A percentile compares a stretch with the other conserved stretches of the same genome.
Evolutionary conservation across 192 early-diverging fungal genomes (phyloP).

Genomic region (Linnemannia zychae): DNA sequence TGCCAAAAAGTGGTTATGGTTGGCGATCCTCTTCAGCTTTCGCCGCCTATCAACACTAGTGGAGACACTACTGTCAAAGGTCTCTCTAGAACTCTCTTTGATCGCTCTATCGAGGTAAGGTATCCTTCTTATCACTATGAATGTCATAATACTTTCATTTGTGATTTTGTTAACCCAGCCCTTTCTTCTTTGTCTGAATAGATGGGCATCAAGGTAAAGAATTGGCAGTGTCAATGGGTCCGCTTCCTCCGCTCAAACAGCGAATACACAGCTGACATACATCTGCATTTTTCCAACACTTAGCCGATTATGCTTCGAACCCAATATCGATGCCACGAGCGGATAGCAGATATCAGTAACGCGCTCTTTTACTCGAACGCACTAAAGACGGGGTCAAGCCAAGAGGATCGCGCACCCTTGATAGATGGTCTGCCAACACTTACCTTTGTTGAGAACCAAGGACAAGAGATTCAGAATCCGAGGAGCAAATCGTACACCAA

Average conservation of each 20-base stretch:
- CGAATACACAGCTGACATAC: too few species aligned
- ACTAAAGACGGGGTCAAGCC: constrained; percentile 62
- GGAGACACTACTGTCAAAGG: constrained; percentile 64
- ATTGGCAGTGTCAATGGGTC: not conserved
- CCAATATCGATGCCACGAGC: constrained; percentile 82
- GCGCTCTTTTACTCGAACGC: constrained; percentile 70
- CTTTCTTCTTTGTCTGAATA: not conserved
- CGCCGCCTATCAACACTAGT: constrained; percentile 80
- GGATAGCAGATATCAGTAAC: constrained; percentile 73
- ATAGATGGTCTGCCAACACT: constrained; percentile 66
- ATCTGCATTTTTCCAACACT: not conserved
- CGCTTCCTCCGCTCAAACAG: too few species aligned
- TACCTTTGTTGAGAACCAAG: constrained; percentile 69
- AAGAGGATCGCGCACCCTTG: constrained; percentile 53
- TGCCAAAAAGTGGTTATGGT: constrained; percentile 79
- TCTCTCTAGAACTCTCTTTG: constrained; percentile 88
- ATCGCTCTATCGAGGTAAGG: constrained; percentile 73
- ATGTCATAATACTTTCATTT: not conserved
- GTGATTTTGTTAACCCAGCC: not conserved
- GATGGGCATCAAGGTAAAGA: constrained; percentile 55
- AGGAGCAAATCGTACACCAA: constrained; percentile 71
- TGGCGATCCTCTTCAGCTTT: constrained; percentile 91
- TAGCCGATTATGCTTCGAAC: constrained; percentile 74
- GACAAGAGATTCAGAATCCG: constrained; percentile 61
- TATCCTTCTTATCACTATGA: not conserved